A percentile compares a stretch with the other conserved stretches of the same genome.
phyloP scores from a whole-genome alignment of 1,284 basidiomycete genomes.

The Trichosporon coremiiforme region DNA sequence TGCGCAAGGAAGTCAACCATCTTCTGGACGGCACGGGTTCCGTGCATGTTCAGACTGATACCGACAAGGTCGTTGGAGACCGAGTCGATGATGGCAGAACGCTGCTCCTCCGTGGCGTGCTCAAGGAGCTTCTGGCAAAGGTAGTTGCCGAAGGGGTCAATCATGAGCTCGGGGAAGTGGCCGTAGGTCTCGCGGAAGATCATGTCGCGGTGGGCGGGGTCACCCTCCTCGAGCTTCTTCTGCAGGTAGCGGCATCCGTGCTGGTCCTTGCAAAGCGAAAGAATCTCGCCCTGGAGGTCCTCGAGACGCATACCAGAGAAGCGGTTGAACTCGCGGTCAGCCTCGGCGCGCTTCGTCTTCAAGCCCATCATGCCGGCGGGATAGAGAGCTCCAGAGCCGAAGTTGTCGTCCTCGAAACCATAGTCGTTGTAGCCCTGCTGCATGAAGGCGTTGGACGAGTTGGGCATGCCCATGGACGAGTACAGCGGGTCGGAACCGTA shows the following conservation, averaged over 20 bases:
- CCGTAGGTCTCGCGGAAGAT: conserved; percentile 98
- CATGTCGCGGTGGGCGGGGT: conserved; percentile 94
- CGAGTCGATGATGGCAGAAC: conserved; percentile 95
- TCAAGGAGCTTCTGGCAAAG: conserved; percentile 98
- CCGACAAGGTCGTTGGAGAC: conserved; percentile 96
- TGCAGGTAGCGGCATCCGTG: conserved; percentile 98
- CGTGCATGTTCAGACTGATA: conserved; percentile 99
- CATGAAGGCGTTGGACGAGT: conserved; percentile 50
- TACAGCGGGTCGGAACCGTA: conserved; percentile 55
- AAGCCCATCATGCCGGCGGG: conserved; percentile 75
- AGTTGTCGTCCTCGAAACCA: conserved; percentile 65
- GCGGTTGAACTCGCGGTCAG: conserved; percentile 91
- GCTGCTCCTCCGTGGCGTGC: conserved; percentile 96
- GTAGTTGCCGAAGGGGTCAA: conserved; percentile 99
- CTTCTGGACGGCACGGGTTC: conserved; percentile 98
- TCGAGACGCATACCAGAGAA: conserved; percentile 93
- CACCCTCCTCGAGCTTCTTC: conserved; percentile 97
- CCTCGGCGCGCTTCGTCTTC: conserved; percentile 89
- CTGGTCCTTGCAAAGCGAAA: conserved; percentile 94
- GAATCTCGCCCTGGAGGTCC: conserved; percentile 92
- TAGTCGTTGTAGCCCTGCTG: conserved; percentile 64
- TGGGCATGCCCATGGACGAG: conserved; percentile 42
- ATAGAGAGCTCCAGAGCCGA: conserved; percentile 76
- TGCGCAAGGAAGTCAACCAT: conserved; percentile 99
- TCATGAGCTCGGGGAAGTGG: conserved; percentile 99